Conservation (phyloP, 805 yeast species). For the Kodamaea laetipori region DNA sequence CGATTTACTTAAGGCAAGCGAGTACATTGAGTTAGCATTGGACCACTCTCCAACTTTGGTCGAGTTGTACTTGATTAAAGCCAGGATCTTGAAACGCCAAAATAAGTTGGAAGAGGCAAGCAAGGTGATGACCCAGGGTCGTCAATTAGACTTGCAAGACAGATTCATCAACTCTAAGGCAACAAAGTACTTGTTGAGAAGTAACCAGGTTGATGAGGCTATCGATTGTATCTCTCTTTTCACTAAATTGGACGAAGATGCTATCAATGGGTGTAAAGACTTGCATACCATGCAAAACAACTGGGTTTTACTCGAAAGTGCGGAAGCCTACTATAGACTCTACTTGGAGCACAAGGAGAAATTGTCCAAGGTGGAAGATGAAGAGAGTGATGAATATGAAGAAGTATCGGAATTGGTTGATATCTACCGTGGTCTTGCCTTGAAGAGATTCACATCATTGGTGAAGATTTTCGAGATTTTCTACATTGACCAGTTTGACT, state of each 20-base stretch:
- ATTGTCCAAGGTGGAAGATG: constrained; percentile 24
- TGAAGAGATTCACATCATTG: constrained; percentile 74
- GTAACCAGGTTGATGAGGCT: constrained; percentile 73
- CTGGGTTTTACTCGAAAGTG: constrained; percentile 85
- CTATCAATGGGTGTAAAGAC: constrained; percentile 82
- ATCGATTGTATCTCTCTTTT: constrained; percentile 72
- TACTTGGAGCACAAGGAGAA: constrained; percentile 36
- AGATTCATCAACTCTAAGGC: constrained; percentile 88
- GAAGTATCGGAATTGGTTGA: constrained; percentile 46
- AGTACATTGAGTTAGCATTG: constrained; percentile 61
- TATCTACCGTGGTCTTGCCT: constrained; percentile 65
- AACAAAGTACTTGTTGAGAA: constrained; percentile 79
- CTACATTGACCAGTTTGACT: constrained; percentile 85
- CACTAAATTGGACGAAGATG: constrained; percentile 75
- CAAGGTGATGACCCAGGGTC: constrained; percentile 64
- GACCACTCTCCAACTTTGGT: constrained; percentile 80
- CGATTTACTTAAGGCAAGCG: constrained; percentile 55
- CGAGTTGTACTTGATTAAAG: constrained; percentile 79
- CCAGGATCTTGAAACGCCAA: constrained; percentile 72
- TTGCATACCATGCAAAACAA: constrained; percentile 87
- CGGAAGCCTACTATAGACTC: constrained; percentile 73
- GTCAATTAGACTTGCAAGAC: constrained; percentile 82
- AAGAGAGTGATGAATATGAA: constrained; percentile 24
- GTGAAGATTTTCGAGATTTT: constrained; percentile 69
- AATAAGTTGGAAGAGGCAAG: constrained; percentile 68